phyloP scores from a whole-genome alignment of 2,329 filamentous ascomycete genomes.

The Fusarium siculi region DNA sequence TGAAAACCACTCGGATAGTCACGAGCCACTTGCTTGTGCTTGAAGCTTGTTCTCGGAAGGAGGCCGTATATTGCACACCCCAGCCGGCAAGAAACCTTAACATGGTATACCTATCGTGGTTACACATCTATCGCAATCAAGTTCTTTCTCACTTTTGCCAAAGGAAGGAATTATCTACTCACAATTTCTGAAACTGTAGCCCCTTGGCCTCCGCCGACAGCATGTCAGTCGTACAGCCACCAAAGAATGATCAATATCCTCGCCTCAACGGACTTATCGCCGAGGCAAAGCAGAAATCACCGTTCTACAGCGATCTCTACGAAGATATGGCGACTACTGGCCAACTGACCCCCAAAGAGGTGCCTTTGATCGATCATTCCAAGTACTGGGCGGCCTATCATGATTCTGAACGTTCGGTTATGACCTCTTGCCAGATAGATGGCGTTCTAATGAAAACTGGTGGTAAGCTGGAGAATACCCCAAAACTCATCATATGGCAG shows the following conservation, averaged over 20 bases:
- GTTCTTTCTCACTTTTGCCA: neutral
- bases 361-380: neutral
- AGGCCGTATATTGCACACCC: too few relatives aligned
- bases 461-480: neutral
- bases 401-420: neutral
- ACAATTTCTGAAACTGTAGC: rapidly evolving
- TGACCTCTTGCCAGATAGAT: neutral
- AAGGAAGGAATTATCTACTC: rapidly evolving
- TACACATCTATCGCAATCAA: too few relatives aligned
- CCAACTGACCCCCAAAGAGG: neutral
- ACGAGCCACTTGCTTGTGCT: neutral
- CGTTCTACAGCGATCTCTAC: neutral
- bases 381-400: neutral
- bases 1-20: neutral
- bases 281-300: neutral
- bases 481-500: rapidly evolving
- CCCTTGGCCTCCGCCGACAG: rapidly evolving
- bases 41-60: too few relatives aligned
- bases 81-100: too few relatives aligned
- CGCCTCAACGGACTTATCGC: neutral
- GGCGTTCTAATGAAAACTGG: neutral
- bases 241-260: neutral
- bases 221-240: neutral
- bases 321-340: too few relatives aligned
- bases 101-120: too few relatives aligned